Conservation (phyloP, 192 early-diverging fungal species). For the Cetraspora pellucida region DNA sequence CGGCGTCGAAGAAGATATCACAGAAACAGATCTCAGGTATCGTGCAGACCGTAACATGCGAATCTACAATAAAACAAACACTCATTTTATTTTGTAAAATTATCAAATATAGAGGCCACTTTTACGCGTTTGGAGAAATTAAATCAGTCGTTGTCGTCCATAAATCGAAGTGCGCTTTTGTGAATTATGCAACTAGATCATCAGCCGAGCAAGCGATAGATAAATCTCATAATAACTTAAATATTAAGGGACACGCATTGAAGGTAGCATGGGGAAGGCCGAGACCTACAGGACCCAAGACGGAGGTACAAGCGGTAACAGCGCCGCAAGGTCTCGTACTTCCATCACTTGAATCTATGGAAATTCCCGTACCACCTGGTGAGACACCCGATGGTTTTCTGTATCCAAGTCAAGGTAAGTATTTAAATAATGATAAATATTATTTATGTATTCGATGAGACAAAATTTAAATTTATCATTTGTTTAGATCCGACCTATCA, state of each 20-base stretch:
- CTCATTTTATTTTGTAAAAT: neutral
- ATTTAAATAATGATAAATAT: neutral
- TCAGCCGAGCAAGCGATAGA: conserved; percentile 86
- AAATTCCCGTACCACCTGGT: conserved; percentile 49
- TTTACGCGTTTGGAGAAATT: conserved; percentile 86
- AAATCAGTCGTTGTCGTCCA: conserved; percentile 81
- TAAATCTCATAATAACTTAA: conserved; percentile 68
- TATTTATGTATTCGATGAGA: neutral
- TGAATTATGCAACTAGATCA: conserved; percentile 81
- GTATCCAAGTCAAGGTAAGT: conserved; percentile 47
- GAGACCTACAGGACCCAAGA: conserved; percentile 67
- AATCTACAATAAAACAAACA: neutral
- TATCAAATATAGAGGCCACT: conserved; percentile 54
- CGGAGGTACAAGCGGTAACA: conserved; percentile 47
- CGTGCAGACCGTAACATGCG: neutral
- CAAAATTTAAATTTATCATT: neutral
- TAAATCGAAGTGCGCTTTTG: conserved; percentile 85
- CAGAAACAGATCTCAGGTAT: conserved; percentile 71
- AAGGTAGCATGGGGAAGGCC: conserved; percentile 86
- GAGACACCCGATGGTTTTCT: conserved; percentile 25
- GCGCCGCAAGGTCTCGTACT: conserved; percentile 37
- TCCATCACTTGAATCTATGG: conserved; percentile 37
- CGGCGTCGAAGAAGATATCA: conserved; percentile 73
- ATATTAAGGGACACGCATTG: conserved; percentile 70
- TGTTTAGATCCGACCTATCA: conserved; percentile 48